Evolutionary conservation across 2,329 filamentous ascomycete genomes (phyloP).

Genomic region (Aureobasidium subglaciale): DNA sequence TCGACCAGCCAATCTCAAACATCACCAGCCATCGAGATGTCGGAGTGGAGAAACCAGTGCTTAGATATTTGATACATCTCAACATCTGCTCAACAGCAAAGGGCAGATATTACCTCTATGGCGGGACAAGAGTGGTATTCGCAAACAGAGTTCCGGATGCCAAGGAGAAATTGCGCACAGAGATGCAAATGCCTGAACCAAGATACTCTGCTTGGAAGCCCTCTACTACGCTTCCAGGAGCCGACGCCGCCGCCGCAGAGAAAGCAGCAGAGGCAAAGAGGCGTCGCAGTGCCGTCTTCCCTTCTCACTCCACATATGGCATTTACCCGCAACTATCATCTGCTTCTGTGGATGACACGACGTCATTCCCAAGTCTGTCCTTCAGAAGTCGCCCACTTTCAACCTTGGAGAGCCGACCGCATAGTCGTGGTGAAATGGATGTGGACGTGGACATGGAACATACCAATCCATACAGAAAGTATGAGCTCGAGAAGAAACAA

Average conservation of each 20-base stretch:
- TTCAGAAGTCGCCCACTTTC: background rate
- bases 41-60: constrained; percentile 58
- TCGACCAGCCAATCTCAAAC: constrained; percentile 57
- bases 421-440: background rate
- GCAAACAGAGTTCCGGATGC: constrained; percentile 93
- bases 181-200: constrained; percentile 83
- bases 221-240: constrained; percentile 20
- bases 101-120: constrained; percentile 83
- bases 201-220: constrained; percentile 80
- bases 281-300: constrained; percentile 24
- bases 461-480: too few species aligned
- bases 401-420: background rate
- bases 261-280: constrained; percentile 24
- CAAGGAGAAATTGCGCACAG: constrained; percentile 85
- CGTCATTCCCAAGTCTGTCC: background rate
- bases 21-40: constrained; percentile 43
- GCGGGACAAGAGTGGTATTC: constrained; percentile 88
- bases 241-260: background rate
- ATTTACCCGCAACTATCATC: background rate
- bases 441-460: background rate
- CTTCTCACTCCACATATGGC: background rate
- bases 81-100: constrained; percentile 85
- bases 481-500: background rate
- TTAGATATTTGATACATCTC: constrained; percentile 86
- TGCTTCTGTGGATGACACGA: background rate